These are phyloP conservation scores for Fusarium pilosicola DNA, from an alignment of 2,329 filamentous ascomycete genomes.

Conservation along the genomic window DNA sequence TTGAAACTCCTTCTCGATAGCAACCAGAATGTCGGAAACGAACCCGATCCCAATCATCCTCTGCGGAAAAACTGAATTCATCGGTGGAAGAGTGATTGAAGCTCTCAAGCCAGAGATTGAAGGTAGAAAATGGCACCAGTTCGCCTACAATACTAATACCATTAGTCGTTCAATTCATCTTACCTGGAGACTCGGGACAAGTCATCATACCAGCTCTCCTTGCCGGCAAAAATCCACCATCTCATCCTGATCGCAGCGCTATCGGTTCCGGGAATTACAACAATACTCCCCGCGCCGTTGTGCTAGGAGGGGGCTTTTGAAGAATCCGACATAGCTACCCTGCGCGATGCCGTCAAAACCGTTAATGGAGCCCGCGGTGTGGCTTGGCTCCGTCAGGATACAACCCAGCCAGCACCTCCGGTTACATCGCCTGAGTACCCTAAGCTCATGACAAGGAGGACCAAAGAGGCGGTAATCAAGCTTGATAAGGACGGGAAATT, in stretches of 20 bases:
- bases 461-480: conserved; percentile 20
- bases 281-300: background rate
- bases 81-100: conserved; percentile 12
- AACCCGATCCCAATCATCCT: conserved; percentile 19
- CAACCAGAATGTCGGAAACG: background rate
- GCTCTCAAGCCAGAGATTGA: conserved; percentile 28
- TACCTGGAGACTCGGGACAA: conserved; percentile 20
- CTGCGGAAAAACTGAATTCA: conserved; percentile 26
- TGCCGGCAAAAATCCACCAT: background rate
- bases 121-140: background rate
- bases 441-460: conserved; percentile 16
- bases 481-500: conserved; percentile 9
- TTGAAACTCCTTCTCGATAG: background rate
- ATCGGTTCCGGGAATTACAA: conserved; percentile 17
- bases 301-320: conserved; percentile 20
- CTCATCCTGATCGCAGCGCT: conserved; percentile 1
- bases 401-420: background rate
- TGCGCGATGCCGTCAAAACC: conserved; percentile 2
- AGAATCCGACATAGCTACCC: conserved; percentile 2
- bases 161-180: conserved; percentile 20
- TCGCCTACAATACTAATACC: background rate
- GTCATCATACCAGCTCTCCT: conserved; percentile 17
- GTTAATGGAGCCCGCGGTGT: background rate
- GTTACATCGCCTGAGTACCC: conserved; percentile 26
- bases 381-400: conserved; percentile 24